phyloP scores from a whole-genome alignment of 345 rosid species.

The Salix arbutifolia region DNA sequence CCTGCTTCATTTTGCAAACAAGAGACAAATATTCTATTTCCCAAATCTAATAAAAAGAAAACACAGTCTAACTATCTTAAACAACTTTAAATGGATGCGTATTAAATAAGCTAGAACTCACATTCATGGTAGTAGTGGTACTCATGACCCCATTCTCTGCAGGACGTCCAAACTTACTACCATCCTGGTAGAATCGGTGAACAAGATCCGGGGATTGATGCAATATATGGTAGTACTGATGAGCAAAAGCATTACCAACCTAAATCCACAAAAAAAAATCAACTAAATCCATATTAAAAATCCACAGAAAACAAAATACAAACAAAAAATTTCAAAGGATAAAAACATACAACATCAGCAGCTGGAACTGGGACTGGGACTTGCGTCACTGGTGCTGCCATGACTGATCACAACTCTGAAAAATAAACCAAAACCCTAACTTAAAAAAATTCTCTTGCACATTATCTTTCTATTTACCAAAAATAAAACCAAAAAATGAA shows the following conservation, averaged over 20 bases:
- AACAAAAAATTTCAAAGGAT: neutral
- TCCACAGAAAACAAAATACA: neutral
- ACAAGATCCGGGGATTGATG: constrained; percentile 89
- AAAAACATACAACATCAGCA: constrained; percentile 23
- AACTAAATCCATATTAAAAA: neutral
- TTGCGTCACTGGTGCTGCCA: constrained; percentile 13
- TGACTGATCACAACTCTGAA: neutral
- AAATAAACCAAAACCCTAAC: neutral
- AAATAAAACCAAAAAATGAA: neutral
- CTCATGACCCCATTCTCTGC: constrained; percentile 64
- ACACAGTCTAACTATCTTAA: neutral
- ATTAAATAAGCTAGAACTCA: constrained; percentile 23
- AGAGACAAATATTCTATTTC: neutral
- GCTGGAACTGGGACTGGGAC: constrained; percentile 1
- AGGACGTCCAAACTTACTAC: constrained; percentile 89
- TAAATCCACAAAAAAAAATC: constrained; percentile 18
- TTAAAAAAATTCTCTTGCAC: too few relatives aligned
- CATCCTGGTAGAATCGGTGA: constrained; percentile 88
- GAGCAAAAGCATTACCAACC: constrained; percentile 96
- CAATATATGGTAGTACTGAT: constrained; percentile 82
- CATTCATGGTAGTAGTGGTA: constrained; percentile 80
- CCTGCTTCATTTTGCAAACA: neutral
- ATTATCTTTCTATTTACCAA: too few relatives aligned
- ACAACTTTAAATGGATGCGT: too few relatives aligned
- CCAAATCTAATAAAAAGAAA: neutral